Evolutionary conservation across 192 early-diverging fungal genomes (phyloP), one percentile per base, ranked within the genome.

Genomic region (Mortierella antarctica): DNA sequence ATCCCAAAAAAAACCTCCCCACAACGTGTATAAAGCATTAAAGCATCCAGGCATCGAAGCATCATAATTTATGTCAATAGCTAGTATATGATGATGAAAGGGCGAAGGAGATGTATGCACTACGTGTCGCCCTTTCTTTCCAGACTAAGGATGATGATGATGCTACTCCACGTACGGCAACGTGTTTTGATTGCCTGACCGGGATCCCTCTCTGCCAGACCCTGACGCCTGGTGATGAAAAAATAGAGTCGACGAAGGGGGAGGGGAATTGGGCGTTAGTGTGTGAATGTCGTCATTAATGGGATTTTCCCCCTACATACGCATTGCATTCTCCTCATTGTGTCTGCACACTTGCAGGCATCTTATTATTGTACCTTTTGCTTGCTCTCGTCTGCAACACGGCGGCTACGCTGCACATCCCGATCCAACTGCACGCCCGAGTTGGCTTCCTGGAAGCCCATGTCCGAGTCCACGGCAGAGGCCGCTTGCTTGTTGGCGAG

Each of bases 391-490:
- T 78, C 74, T 1, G 74, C 48, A 48, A 65, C 46, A 42, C 67
- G 67, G 42, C 74, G 74, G 21, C 67, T 70, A 50, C 70, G 49
- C 7, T 70, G 62, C 1, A 78, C 23, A 65, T 78, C 74, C 23
- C 74, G 67, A 68, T 78, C 68, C 6, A 78, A 51, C 56, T 78
- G 74, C 6, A 78, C 62, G 3, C 62, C 74, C 31, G 74, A 66
- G 12, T 78, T 78, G 31, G 57, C 68, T 14, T 67, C 65, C 57
- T 45, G 47, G 7, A 57, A 44, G 10, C 20, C 40, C 52, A 23
- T 7, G n/a, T 77, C 67, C 5, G 56, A 51, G 23, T 42, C 57
- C 6, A 15, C 13, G 42, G 12, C n/a, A 10, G 23, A 48, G 54
- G 40, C 18, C 47, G 21, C 0, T 3, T 17, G 21, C 46, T 52